phyloP scores from a whole-genome alignment of 352 stramenopile genomes.

The Pelagophyceae sp. region DNA sequence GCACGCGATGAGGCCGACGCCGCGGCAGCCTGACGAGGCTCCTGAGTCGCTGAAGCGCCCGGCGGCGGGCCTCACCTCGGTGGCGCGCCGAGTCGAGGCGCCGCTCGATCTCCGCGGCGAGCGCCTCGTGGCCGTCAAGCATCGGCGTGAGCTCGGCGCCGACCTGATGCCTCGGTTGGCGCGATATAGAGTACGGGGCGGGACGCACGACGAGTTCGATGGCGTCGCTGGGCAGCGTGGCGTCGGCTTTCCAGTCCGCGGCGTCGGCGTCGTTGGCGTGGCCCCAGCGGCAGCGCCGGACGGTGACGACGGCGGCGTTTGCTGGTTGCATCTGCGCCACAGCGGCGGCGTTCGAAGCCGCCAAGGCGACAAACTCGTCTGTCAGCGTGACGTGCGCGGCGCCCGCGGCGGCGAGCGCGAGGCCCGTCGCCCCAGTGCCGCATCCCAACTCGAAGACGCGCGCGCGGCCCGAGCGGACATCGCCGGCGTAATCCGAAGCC shows the following conservation, averaged over 20 bases:
- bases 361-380: conserved; percentile 9
- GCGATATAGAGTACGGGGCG: too few relatives aligned
- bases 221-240: too few relatives aligned
- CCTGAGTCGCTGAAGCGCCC: too few relatives aligned
- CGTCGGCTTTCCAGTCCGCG: background rate
- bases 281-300: background rate
- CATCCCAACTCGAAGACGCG: background rate
- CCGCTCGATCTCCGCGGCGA: background rate
- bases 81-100: background rate
- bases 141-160: conserved; percentile 14
- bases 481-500: background rate
- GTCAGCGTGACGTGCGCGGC: background rate
- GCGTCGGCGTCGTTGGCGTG: background rate
- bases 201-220: background rate
- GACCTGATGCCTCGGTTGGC: too few relatives aligned
- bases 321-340: too few relatives aligned
- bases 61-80: too few relatives aligned
- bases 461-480: too few relatives aligned
- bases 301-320: background rate
- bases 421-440: background rate
- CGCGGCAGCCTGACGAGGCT: background rate
- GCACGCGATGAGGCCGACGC: background rate
- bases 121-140: background rate
- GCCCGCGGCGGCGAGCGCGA: background rate
- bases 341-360: background rate